Conservation (phyloP, 345 rosid species). For the Turnera subulata region DNA sequence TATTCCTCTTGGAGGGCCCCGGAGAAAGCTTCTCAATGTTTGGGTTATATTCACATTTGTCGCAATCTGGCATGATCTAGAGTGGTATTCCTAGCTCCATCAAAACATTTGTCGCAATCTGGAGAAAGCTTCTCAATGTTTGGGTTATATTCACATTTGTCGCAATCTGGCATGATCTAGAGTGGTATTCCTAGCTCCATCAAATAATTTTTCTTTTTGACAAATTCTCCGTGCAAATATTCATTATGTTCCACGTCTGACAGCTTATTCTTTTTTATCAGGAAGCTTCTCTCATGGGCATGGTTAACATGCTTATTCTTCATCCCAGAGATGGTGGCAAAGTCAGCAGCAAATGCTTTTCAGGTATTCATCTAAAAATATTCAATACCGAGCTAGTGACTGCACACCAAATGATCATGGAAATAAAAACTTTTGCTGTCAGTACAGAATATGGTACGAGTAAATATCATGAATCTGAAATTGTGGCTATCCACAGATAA, state of each 20-base stretch:
- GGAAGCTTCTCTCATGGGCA: constrained; percentile 99
- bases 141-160: constrained; percentile 97
- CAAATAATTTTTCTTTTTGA: not conserved
- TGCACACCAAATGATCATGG: too few species aligned
- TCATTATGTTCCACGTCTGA: constrained; percentile 14
- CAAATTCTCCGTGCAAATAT: not conserved
- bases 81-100: constrained; percentile 54
- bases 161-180: constrained; percentile 94
- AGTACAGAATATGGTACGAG: not conserved
- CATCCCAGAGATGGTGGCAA: constrained; percentile 82
- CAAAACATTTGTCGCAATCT: not conserved
- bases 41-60: constrained; percentile 97
- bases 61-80: constrained; percentile 94
- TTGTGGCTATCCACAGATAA: not conserved
- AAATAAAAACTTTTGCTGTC: not conserved
- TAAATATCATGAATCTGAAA: not conserved
- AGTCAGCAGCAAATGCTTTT: constrained; percentile 58
- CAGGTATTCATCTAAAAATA: constrained; percentile 38
- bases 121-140: constrained; percentile 74
- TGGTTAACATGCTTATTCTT: constrained; percentile 96
- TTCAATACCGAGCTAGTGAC: too few species aligned
- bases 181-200: constrained; percentile 54
- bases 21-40: constrained; percentile 71
- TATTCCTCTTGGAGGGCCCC: constrained; percentile 92
- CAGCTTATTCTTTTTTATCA: constrained; percentile 33